phyloP scores from a whole-genome alignment of 176 grass and related monocot species.

The Eleusine indica region DNA sequence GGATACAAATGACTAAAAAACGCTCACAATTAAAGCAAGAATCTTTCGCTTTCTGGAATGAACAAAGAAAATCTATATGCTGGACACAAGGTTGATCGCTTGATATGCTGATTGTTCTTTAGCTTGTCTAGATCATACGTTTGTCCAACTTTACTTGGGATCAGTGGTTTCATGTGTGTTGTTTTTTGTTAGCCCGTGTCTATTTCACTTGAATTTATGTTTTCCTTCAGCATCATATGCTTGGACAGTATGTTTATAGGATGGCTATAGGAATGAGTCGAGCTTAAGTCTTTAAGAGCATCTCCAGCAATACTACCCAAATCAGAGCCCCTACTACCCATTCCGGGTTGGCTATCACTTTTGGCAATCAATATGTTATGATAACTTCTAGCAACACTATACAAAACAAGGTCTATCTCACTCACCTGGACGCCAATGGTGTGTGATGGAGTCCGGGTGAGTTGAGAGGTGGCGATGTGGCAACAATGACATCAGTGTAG shows the following conservation, averaged over 20 bases:
- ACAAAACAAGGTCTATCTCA: too few species aligned
- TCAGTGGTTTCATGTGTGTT: not conserved
- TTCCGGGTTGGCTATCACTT: too few species aligned
- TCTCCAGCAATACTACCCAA: too few species aligned
- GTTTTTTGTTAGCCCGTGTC: not conserved
- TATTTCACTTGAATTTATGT: too few species aligned
- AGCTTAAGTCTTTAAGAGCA: not conserved
- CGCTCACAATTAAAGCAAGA: not conserved
- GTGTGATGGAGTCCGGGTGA: too few species aligned
- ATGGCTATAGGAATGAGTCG: not conserved
- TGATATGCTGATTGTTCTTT: not conserved
- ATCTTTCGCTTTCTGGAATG: not conserved
- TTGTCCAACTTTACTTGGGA: not conserved
- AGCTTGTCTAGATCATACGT: not conserved
- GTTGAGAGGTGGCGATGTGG: too few species aligned
- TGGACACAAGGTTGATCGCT: not conserved
- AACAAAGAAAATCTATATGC: not conserved
- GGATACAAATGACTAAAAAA: not conserved
- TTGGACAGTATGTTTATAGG: not conserved
- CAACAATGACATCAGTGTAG: too few species aligned
- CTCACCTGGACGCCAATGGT: too few species aligned
- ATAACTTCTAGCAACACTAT: too few species aligned
- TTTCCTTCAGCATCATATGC: too few species aligned
- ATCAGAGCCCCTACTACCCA: too few species aligned
- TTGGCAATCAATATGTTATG: too few species aligned